Evolutionary conservation across 2,329 filamentous ascomycete species (phyloP), one percentile per base, ranked within the genome.

Genomic region (Apiospora rasikravindrae): DNA sequence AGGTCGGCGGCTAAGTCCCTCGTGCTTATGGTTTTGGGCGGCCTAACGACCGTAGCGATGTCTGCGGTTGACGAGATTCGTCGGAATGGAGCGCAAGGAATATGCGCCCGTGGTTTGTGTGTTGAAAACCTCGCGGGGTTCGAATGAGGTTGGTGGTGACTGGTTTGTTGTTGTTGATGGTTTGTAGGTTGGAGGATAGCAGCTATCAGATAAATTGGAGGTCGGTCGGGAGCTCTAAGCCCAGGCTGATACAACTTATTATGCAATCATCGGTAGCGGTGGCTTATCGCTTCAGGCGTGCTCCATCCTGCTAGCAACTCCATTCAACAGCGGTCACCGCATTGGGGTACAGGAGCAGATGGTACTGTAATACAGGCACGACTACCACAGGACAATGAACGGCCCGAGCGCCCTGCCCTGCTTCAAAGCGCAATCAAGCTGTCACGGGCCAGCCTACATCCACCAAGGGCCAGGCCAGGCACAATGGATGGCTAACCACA

Each of bases 1-100:
- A 74, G 67, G 69, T 68, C n/a, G 66, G 66, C 66, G 66, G 66
- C 40, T 44, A 47, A 68, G 66, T 68, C 40, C n/a, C n/a, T 68
- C 40, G 66, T 68, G 42, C 22, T 29, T n/a, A 14, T 29, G 22
- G 22, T 47, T 26, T 14, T 5, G 40, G 44, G 26, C 66, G 42
- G 66, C n/a, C 66, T 44, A 45, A 10, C 4, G n/a, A 47, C 66
- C 40, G 66, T 33, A 10, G 29, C 40, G 40, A 29, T 22, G 66
- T 14, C 26, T 33, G 2, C 6, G 19, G 66, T 45, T 16, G 66
- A 19, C 66, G 24, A 22, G 14, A 44, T 47, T 45, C 24, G 44
- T 29, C 14, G 33, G 8, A 19, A 22, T 33, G 26, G n/a, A 19
- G n/a, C 66, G n/a, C 40, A 47, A 47, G n/a, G 3, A 8, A n/a